Percentiles rank a stretch among this genome's conserved stretches.
phyloP scores from a whole-genome alignment of 768 basidiomycete genomes.

The Clavaria fumosa region DNA sequence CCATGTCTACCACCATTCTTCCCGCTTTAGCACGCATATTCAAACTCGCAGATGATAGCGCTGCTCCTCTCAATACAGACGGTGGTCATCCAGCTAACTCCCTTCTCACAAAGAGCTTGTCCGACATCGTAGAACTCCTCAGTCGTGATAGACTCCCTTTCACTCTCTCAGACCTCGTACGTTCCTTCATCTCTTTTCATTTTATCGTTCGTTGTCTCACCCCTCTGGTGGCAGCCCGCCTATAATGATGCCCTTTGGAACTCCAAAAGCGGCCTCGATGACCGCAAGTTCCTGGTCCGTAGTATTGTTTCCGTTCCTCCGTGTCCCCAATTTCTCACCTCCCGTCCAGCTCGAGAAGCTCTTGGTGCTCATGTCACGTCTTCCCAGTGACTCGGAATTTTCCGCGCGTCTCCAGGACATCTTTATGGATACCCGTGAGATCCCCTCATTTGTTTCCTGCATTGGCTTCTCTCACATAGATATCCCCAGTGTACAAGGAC shows the following conservation, averaged over 20 bases:
- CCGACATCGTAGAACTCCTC: constrained; percentile 18
- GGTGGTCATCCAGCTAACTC: constrained; percentile 17
- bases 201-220: no score
- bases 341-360: constrained; percentile 48
- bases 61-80: constrained; percentile 21
- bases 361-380: constrained; percentile 42
- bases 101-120: constrained; percentile 14
- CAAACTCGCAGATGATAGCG: constrained; percentile 14
- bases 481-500: constrained; percentile 54
- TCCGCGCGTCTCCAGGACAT: constrained; percentile 30
- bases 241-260: constrained; percentile 33
- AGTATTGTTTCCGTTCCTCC: background rate
- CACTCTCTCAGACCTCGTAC: constrained; percentile 18
- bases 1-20: no score
- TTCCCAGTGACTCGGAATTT: constrained; percentile 16
- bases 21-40: constrained; percentile 1
- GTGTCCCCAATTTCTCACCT: constrained; percentile 2
- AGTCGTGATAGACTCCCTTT: constrained; percentile 16
- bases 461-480: background rate
- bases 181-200: constrained; percentile 1
- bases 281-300: constrained; percentile 45
- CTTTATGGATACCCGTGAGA: constrained; percentile 42
- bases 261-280: constrained; percentile 31
- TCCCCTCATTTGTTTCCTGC: background rate
- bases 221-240: constrained; percentile 37